phyloP scores from a whole-genome alignment of 1,284 basidiomycete species.

The Mycosarcoma mackinlayi region DNA sequence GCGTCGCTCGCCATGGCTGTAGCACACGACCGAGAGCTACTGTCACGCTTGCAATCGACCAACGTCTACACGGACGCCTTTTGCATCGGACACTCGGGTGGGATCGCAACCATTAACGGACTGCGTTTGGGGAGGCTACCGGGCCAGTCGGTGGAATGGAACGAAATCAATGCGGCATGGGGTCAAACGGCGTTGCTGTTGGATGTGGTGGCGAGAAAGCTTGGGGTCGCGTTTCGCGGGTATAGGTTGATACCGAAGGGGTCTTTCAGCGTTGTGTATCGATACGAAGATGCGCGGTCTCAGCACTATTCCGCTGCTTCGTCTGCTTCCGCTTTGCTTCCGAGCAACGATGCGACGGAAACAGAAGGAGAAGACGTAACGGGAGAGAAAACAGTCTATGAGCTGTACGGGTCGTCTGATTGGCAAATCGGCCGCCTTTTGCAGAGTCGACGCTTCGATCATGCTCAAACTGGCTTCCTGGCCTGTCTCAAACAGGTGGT shows the following conservation, averaged over 20 bases:
- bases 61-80: constrained; percentile 99
- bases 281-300: constrained; percentile 27
- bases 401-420: constrained; percentile 69
- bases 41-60: constrained; percentile 87
- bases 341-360: neutral
- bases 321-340: neutral
- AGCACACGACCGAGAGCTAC: constrained; percentile 70
- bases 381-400: constrained; percentile 50
- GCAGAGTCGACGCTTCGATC: constrained; percentile 94
- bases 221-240: constrained; percentile 35
- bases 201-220: constrained; percentile 76
- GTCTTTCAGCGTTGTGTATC: constrained; percentile 48
- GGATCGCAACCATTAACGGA: constrained; percentile 94
- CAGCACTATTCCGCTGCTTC: constrained; percentile 22
- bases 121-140: constrained; percentile 88
- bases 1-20: constrained; percentile 78
- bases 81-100: constrained; percentile 91
- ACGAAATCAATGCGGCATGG: constrained; percentile 99
- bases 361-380: constrained; percentile 5
- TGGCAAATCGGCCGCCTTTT: constrained; percentile 85
- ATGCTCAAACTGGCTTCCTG: constrained; percentile 93
- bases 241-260: constrained; percentile 58
- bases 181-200: constrained; percentile 92
- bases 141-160: constrained; percentile 81
- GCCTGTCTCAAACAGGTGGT: constrained; percentile 91